Conservation (phyloP, 2,329 filamentous ascomycete genomes). For the Ophiocordyceps unilateralis region DNA sequence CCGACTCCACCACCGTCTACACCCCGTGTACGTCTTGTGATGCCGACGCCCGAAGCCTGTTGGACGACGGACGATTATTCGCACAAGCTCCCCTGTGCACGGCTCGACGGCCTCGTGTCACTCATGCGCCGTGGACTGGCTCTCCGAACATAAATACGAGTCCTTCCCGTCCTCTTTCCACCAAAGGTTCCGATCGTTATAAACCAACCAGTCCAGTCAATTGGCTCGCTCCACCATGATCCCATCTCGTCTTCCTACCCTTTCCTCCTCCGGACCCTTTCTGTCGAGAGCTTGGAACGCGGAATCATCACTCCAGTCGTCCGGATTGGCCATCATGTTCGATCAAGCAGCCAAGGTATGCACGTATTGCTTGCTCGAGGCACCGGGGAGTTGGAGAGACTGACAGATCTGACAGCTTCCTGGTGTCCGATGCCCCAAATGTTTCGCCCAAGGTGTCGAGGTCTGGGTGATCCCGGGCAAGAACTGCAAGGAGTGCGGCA, state of each 20-base stretch:
- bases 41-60: not conserved
- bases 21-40: not conserved
- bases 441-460: slow-evolving; percentile 28
- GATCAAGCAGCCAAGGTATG: slow-evolving; percentile 1
- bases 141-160: not conserved
- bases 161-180: not conserved
- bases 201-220: not conserved
- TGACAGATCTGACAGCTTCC: slow-evolving; percentile 17
- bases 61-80: not conserved
- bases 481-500: slow-evolving; percentile 32
- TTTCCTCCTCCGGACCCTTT: not conserved
- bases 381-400: not conserved
- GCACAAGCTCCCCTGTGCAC: not conserved
- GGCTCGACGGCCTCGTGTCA: too few species aligned
- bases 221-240: not conserved
- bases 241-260: not conserved
- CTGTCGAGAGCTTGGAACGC: not conserved
- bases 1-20: too few species aligned
- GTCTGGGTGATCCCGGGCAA: slow-evolving; percentile 39
- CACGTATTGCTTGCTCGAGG: not conserved
- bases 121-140: too few species aligned
- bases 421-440: slow-evolving; percentile 34
- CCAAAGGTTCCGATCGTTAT: not conserved
- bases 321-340: not conserved
- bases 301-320: not conserved